Evolutionary conservation across 73 alveolate species (phyloP).

Genomic region (Effrenium voratum): DNA sequence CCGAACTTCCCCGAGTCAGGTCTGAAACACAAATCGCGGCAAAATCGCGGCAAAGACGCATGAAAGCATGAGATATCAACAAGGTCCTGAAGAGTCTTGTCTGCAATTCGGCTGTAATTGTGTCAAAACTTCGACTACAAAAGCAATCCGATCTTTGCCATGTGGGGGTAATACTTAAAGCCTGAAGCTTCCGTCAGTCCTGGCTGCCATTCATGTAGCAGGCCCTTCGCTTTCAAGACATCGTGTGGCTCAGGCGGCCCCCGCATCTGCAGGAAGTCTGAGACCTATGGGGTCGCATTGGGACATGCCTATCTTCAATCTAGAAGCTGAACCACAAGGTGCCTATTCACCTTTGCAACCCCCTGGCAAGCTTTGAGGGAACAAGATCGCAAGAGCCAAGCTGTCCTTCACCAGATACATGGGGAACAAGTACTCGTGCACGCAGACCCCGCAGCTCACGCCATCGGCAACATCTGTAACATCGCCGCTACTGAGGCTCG

Average conservation of each 20-base stretch:
- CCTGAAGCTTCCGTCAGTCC: too few species aligned
- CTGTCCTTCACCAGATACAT: conserved; percentile 53
- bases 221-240: conserved; percentile 3
- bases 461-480: not conserved
- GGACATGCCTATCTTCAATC: not conserved
- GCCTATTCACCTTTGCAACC: not conserved
- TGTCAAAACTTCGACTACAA: too few species aligned
- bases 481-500: not conserved
- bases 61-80: too few species aligned
- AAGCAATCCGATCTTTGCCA: too few species aligned
- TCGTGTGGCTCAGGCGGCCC: conserved; percentile 63
- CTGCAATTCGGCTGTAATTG: too few species aligned
- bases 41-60: too few species aligned
- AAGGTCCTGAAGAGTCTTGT: too few species aligned
- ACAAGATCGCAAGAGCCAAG: not conserved
- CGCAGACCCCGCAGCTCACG: not conserved
- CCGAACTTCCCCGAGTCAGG: too few species aligned
- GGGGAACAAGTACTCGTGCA: conserved; percentile 27
- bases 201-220: conserved; percentile 22
- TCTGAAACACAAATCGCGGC: too few species aligned
- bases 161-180: too few species aligned
- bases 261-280: conserved; percentile 35
- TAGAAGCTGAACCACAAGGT: too few species aligned
- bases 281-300: not conserved
- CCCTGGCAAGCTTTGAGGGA: not conserved